Percentiles rank a stretch among this genome's conserved stretches.
phyloP scores from a whole-genome alignment of 140 eudicot genomes.

The Flaveria floridana region DNA sequence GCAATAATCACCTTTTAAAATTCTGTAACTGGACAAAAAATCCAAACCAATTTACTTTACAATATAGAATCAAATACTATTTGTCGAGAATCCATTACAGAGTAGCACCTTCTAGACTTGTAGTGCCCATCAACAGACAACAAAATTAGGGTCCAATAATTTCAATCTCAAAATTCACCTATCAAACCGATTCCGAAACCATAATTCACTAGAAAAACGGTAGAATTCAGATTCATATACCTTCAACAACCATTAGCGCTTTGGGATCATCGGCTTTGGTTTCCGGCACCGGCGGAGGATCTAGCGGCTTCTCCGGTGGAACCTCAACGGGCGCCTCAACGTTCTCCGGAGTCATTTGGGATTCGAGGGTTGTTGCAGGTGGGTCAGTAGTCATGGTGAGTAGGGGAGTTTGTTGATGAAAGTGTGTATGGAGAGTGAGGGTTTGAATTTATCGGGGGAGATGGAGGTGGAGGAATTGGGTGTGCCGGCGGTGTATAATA shows the following conservation, averaged over 20 bases:
- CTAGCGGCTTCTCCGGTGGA: constrained; percentile 41
- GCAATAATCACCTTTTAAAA: constrained; percentile 18
- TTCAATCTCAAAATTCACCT: neutral
- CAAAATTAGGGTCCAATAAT: neutral
- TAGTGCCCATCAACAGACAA: constrained; percentile 18
- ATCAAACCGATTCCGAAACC: neutral
- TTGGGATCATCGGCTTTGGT: constrained; percentile 36
- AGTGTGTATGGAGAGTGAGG: constrained; percentile 18
- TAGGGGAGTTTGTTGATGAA: neutral
- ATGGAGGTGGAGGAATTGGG: neutral
- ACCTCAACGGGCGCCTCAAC: no score
- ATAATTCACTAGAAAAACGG: neutral
- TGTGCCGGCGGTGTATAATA: constrained; percentile 35
- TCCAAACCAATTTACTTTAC: neutral
- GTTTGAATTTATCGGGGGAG: constrained; percentile 20
- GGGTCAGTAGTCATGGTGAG: constrained; percentile 47
- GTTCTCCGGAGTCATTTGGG: constrained; percentile 34
- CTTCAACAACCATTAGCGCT: constrained; percentile 33
- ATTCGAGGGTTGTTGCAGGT: constrained; percentile 36
- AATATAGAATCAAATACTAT: constrained; percentile 28
- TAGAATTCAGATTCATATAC: constrained; percentile 25
- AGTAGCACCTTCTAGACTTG: constrained; percentile 32
- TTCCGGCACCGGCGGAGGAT: constrained; percentile 29
- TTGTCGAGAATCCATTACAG: constrained; percentile 18
- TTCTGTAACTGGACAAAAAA: constrained; percentile 13